Evolutionary conservation across 371 early-diverging fungal genomes (phyloP), one percentile per base, ranked within the genome.

Genomic region (Saksenaea vasiformis): DNA sequence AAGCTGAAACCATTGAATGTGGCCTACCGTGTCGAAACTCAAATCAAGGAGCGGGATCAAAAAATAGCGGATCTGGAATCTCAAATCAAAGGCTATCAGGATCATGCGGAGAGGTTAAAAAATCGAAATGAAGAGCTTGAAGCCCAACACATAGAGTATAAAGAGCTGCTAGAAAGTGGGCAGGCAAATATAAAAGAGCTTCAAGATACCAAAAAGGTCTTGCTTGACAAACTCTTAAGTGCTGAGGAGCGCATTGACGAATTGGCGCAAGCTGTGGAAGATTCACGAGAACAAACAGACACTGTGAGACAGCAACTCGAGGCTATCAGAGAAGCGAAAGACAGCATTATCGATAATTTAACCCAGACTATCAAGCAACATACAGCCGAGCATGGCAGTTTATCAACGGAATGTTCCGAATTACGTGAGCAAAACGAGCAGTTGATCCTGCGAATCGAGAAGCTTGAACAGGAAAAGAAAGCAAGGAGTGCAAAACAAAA

Each of bases 1-100:
- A 96, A 97, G 56, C 90, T 99, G 65, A 98, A 98, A 82, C 99
- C 99, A n/a, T 84, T 98, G 44, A 81, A 98, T 39, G 93, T 91
- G 53, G 96, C 96, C 1, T 91, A 89, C 64, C 89, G 90, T 15
- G 77, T 85, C 15, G 94, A 95, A 15, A 65, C 71, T 39, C 73
- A 87, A 17, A 80, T 86, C 9, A 79, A 80, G 28, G 78, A 85
- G 47, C 72, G 85, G 37, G 79, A 81, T 26, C 86, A 87, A 61
- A 78, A 86, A 70, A 83, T 83, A 55, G 75, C 68, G 22, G 75
- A 78, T 31, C 68, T 87, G 39, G 83, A 86, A 41, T 64, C 64
- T 0, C 70, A 77, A 10, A 55, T 86, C 38, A 77, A 82, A 24
- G 77, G 68, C 15, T 68, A 85, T 13, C 85, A 86, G 47, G 75